Conservation (phyloP, 495 filamentous ascomycete species). For the Sphaerosporella brunnea region DNA sequence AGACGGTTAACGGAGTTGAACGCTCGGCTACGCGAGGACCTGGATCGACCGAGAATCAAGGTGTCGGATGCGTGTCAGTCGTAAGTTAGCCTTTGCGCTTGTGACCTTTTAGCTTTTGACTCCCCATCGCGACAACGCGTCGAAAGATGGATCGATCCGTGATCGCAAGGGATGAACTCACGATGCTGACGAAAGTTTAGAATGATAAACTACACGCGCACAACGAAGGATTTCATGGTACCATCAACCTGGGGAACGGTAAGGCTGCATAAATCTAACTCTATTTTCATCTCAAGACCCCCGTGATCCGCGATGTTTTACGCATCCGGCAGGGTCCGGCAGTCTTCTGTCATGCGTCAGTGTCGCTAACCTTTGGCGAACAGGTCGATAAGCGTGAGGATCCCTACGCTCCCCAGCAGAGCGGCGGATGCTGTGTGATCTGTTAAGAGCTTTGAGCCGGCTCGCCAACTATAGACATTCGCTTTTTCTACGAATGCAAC, state of each 20-base stretch:
- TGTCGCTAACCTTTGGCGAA: slow-evolving; percentile 4
- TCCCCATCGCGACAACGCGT: not conserved
- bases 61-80: slow-evolving; percentile 86
- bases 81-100: slow-evolving; percentile 36
- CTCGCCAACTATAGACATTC: slow-evolving; percentile 7
- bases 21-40: slow-evolving; percentile 77
- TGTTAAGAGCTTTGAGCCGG: slow-evolving; percentile 14
- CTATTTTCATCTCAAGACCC: slow-evolving; percentile 8
- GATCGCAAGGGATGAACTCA: not conserved
- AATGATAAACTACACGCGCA: slow-evolving; percentile 89
- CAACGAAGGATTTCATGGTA: slow-evolving; percentile 97
- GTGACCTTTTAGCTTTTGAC: not conserved
- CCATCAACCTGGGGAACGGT: slow-evolving; percentile 90
- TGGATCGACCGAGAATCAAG: slow-evolving; percentile 84
- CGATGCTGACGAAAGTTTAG: slow-evolving; percentile 32
- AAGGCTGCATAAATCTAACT: slow-evolving; percentile 27
- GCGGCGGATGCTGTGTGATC: slow-evolving; percentile 74
- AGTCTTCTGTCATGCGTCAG: not conserved
- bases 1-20: slow-evolving; percentile 92
- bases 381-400: slow-evolving; percentile 81
- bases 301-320: not conserved
- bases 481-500: slow-evolving; percentile 10
- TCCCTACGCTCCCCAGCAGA: slow-evolving; percentile 87
- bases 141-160: not conserved
- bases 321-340: too few species aligned